phyloP scores from a whole-genome alignment of 2,329 filamentous ascomycete species.

The Nothomitra cinnamomea region DNA sequence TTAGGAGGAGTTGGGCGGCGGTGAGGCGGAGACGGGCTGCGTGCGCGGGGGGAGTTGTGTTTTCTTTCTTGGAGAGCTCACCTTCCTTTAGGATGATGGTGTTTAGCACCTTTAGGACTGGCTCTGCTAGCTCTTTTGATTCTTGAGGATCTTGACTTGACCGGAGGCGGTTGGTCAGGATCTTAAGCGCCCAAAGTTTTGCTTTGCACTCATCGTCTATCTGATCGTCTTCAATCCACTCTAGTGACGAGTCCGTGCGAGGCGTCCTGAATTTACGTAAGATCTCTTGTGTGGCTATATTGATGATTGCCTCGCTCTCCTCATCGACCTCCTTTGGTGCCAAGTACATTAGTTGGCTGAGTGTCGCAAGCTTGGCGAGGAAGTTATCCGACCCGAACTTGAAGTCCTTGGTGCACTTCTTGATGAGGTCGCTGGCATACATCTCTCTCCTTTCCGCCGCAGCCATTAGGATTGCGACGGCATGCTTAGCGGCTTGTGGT shows the following conservation, averaged over 20 bases:
- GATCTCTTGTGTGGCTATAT: slow-evolving; percentile 59
- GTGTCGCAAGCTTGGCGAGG: slow-evolving; percentile 36
- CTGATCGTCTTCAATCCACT: slow-evolving; percentile 50
- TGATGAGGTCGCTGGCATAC: slow-evolving; percentile 67
- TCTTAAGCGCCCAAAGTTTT: slow-evolving; percentile 69
- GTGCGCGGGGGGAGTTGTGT: slow-evolving; percentile 56
- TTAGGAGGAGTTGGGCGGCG: slow-evolving; percentile 66
- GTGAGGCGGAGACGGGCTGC: slow-evolving; percentile 64
- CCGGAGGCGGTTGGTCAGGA: slow-evolving; percentile 71
- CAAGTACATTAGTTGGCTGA: slow-evolving; percentile 55
- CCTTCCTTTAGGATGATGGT: slow-evolving; percentile 59
- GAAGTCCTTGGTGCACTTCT: slow-evolving; percentile 58
- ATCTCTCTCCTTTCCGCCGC: slow-evolving; percentile 64
- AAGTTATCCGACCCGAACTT: slow-evolving; percentile 57
- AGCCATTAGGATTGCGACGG: slow-evolving; percentile 74
- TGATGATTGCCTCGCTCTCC: slow-evolving; percentile 57
- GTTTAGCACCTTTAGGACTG: slow-evolving; percentile 65
- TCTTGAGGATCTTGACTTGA: slow-evolving; percentile 34
- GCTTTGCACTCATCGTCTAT: slow-evolving; percentile 68
- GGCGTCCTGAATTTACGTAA: slow-evolving; percentile 50
- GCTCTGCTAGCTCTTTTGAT: slow-evolving; percentile 37
- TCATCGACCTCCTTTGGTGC: slow-evolving; percentile 57
- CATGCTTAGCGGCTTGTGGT: slow-evolving; percentile 77
- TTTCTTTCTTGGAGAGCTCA: slow-evolving; percentile 57
- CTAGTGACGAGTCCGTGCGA: slow-evolving; percentile 32